Percentiles rank a stretch among this genome's conserved stretches.
These are phyloP conservation scores for Candida pini DNA, from an alignment of 805 yeast genomes.

Conservation along the genomic window DNA sequence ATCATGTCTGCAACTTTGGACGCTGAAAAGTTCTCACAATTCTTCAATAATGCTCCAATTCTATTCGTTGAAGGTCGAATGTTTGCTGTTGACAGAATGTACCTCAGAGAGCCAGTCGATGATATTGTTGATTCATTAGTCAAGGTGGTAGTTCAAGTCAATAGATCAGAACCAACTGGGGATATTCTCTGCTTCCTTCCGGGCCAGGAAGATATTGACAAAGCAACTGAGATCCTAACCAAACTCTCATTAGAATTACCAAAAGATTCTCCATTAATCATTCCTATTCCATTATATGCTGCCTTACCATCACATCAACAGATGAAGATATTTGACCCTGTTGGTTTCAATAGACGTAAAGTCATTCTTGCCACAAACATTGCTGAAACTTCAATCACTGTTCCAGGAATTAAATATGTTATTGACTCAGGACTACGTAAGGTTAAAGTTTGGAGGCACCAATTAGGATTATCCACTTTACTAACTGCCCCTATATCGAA, in stretches of 20 bases:
- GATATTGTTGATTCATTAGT: slow-evolving; percentile 81
- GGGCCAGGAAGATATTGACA: slow-evolving; percentile 97
- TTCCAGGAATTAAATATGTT: slow-evolving; percentile 89
- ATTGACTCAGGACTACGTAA: slow-evolving; percentile 90
- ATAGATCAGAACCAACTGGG: slow-evolving; percentile 75
- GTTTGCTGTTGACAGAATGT: slow-evolving; percentile 73
- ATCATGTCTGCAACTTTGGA: slow-evolving; percentile 97
- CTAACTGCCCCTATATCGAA: slow-evolving; percentile 89
- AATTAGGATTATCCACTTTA: slow-evolving; percentile 85
- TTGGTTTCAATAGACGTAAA: slow-evolving; percentile 67
- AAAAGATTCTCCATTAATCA: slow-evolving; percentile 66
- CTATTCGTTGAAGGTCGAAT: slow-evolving; percentile 85
- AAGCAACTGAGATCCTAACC: slow-evolving; percentile 58
- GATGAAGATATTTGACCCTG: slow-evolving; percentile 65
- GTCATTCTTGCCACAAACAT: slow-evolving; percentile 90
- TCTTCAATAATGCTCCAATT: slow-evolving; percentile 77
- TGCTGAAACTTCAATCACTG: slow-evolving; percentile 97
- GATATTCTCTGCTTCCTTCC: slow-evolving; percentile 91
- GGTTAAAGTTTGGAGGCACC: slow-evolving; percentile 93
- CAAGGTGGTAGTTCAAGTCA: slow-evolving; percentile 70
- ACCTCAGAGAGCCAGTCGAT: slow-evolving; percentile 58
- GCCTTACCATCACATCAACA: slow-evolving; percentile 86
- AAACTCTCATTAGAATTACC: slow-evolving; percentile 62
- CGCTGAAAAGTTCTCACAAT: slow-evolving; percentile 77
- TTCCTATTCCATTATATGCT: slow-evolving; percentile 86